Percentiles rank a stretch among this genome's conserved stretches.
Evolutionary conservation across 257 asterid species (phyloP).

Genomic region (Rehmannia glutinosa): DNA sequence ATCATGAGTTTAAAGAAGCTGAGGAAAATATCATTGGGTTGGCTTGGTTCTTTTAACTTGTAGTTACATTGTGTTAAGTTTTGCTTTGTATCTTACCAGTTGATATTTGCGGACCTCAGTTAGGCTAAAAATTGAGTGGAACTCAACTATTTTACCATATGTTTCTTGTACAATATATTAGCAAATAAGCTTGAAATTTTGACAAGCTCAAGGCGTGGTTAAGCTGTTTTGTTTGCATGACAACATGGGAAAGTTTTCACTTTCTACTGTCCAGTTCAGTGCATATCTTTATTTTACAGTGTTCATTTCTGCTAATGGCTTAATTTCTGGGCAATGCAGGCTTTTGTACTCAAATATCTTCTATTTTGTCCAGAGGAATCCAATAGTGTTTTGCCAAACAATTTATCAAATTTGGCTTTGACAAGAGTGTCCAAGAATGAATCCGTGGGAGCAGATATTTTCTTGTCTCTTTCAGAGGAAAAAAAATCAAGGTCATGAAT

Average conservation of each 20-base stretch:
- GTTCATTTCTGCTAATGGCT: conserved; percentile 14
- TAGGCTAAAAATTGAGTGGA: background rate
- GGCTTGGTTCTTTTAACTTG: background rate
- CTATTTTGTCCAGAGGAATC: conserved; percentile 45
- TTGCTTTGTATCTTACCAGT: background rate
- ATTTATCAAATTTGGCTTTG: conserved; percentile 19
- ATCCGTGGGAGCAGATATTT: conserved; percentile 40
- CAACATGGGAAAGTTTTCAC: background rate
- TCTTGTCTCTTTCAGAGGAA: conserved; percentile 50
- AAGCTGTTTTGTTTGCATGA: background rate
- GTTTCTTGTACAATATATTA: background rate
- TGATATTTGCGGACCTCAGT: background rate
- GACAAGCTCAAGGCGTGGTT: background rate
- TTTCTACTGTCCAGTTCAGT: background rate
- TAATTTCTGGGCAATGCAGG: conserved; percentile 43
- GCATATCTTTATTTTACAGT: background rate
- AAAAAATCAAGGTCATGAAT: conserved; percentile 45
- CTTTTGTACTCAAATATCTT: conserved; percentile 65
- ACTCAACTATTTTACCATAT: background rate
- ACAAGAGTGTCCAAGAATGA: conserved; percentile 31
- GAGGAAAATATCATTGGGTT: background rate
- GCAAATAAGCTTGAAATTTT: background rate
- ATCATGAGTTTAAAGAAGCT: background rate
- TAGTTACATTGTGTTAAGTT: background rate
- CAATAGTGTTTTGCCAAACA: conserved; percentile 20